These are phyloP conservation scores for Colletotrichum destructivum DNA, from an alignment of 2,329 filamentous ascomycete genomes.

Conservation along the genomic window DNA sequence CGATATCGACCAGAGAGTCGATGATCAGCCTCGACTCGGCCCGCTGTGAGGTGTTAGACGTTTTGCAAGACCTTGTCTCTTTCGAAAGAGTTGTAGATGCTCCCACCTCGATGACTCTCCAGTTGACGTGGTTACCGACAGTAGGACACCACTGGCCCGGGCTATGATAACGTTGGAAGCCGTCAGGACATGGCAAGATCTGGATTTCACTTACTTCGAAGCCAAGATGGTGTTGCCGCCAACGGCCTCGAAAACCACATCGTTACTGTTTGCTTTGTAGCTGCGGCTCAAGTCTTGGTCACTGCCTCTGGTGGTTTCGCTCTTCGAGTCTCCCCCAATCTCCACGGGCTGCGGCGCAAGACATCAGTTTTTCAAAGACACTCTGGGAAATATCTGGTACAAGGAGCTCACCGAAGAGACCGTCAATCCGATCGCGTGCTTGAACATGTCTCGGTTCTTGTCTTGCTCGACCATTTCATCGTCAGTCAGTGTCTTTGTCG, in stretches of 20 bases:
- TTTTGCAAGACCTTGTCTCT: no score
- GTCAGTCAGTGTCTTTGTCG: not conserved
- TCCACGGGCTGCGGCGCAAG: not conserved
- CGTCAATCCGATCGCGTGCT: not conserved
- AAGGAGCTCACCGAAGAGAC: slow-evolving; percentile 6
- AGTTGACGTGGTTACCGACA: slow-evolving; percentile 14
- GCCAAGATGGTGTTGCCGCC: slow-evolving; percentile 33
- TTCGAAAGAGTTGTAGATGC: rapidly evolving
- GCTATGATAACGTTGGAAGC: not conserved
- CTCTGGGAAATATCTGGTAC: no score
- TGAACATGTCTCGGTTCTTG: slow-evolving; percentile 7
- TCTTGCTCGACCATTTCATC: slow-evolving; percentile 10
- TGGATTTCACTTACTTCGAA: not conserved
- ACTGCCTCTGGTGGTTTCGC: not conserved
- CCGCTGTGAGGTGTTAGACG: not conserved
- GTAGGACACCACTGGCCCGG: slow-evolving; percentile 25
- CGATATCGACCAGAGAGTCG: slow-evolving; percentile 9
- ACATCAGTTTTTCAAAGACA: not conserved
- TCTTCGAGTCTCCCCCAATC: not conserved
- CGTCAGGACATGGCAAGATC: no score
- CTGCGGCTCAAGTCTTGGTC: not conserved
- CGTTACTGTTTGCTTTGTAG: not conserved
- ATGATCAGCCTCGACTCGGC: slow-evolving; percentile 9
- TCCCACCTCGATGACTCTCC: slow-evolving; percentile 31
- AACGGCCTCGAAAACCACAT: slow-evolving; percentile 26